Evolutionary conservation across 164 flowering plant species (phyloP), one percentile per base, ranked within the genome.

Genomic region (Cinnamomum chago): DNA sequence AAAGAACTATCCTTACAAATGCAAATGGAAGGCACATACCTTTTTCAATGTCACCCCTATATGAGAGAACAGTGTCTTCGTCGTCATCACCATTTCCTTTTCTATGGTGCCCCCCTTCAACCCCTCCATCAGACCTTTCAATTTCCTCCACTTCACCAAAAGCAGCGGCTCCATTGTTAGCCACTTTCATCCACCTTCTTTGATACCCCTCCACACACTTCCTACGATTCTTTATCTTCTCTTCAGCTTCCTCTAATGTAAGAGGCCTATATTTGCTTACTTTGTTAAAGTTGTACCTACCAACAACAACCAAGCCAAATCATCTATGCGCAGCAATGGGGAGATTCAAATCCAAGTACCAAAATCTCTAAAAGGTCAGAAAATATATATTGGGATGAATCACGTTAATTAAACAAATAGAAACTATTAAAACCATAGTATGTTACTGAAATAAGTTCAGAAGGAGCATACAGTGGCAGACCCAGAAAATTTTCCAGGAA

Each of bases 181-280:
- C 95, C 5, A 90, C 90, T 82, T 93, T 95, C 99, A 95, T 95
- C 95, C 93, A 92, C 99, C 99, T 93, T 73, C 98, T 90, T 79
- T 90, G 71, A 82, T 91, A 93, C 18, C 99, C 98, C 83, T 91
- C 95, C 1, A 96, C 94, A 68, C 91, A 89, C 80, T 85, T 95
- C 79, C 89, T 88, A 84, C 97, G 86, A 64, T 91, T 93, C 80
- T 84, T 93, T 90, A 95, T 93, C 84, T 92, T 93, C 83, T 93
- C 99, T 84, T 95, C 99, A 66, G 99, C 99, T 87, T 95, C 99
- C 80, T 93, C 99, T 84, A 95, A 78, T 7, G 99, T 95, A 72
- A 95, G 97, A 87, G 93, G 98, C 85, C 90, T 94, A 76, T 95
- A 95, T 67, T 95, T 98, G 68, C 97, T 97, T 73, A 93, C 97